These are phyloP conservation scores for Malassezia dermatis DNA, from an alignment of 1,284 basidiomycete genomes.

Conservation along the genomic window DNA sequence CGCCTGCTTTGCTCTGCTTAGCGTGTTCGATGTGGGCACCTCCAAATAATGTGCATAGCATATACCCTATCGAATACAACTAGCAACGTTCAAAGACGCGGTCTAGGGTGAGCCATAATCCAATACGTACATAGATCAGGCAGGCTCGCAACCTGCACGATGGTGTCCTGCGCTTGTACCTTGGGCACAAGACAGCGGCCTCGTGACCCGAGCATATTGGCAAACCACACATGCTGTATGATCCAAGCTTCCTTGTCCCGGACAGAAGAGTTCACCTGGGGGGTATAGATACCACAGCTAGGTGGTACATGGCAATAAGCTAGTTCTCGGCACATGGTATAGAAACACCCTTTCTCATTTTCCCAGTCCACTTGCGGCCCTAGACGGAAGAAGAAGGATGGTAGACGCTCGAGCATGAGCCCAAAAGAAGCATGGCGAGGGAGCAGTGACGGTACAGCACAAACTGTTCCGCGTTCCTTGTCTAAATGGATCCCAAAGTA, in stretches of 20 bases:
- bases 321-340: slow-evolving; percentile 71
- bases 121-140: slow-evolving; percentile 28
- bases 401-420: slow-evolving; percentile 60
- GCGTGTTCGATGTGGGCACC: slow-evolving; percentile 34
- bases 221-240: slow-evolving; percentile 35
- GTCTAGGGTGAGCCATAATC: slow-evolving; percentile 10
- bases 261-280: neutral
- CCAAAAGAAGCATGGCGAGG: slow-evolving; percentile 71
- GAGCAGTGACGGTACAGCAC: slow-evolving; percentile 69
- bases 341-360: slow-evolving; percentile 73
- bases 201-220: slow-evolving; percentile 20
- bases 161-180: slow-evolving; percentile 5
- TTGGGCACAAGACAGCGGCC: slow-evolving; percentile 16
- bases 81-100: slow-evolving; percentile 45
- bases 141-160: slow-evolving; percentile 36
- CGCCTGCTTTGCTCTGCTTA: slow-evolving; percentile 43
- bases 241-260: slow-evolving; percentile 16
- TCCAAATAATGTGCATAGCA: slow-evolving; percentile 1
- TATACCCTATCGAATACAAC: slow-evolving; percentile 2
- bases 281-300: slow-evolving; percentile 48
- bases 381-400: slow-evolving; percentile 35
- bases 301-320: slow-evolving; percentile 47
- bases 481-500: slow-evolving; percentile 66
- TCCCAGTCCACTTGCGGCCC: slow-evolving; percentile 69
- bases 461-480: slow-evolving; percentile 57